phyloP scores from a whole-genome alignment of 352 stramenopile species.

The Pythium volutum region DNA sequence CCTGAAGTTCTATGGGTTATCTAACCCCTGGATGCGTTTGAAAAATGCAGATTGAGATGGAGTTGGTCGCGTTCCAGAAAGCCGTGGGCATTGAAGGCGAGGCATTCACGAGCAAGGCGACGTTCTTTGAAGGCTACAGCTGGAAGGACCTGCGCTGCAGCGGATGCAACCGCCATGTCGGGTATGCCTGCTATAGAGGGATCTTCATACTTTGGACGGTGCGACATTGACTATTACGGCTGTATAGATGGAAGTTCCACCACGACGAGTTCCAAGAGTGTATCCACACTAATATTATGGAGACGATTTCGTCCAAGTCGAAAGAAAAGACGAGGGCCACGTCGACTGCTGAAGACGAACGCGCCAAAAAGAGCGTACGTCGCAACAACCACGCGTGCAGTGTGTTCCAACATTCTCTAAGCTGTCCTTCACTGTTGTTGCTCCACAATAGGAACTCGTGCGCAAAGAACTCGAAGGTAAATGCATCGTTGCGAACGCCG shows the following conservation, averaged over 20 bases:
- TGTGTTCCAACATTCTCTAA: no score
- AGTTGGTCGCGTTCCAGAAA: conserved; percentile 68
- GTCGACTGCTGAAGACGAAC: conserved; percentile 28
- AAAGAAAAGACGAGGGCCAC: conserved; percentile 41
- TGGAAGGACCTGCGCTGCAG: conserved; percentile 72
- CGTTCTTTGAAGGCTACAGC: conserved; percentile 82
- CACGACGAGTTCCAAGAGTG: conserved; percentile 74
- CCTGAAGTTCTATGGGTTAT: not conserved
- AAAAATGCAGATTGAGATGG: conserved; percentile 59
- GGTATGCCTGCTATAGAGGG: conserved; percentile 26
- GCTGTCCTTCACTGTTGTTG: not conserved
- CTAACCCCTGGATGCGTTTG: not conserved
- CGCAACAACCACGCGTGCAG: no score
- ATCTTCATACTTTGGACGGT: not conserved
- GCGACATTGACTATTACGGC: not conserved
- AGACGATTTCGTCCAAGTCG: conserved; percentile 38
- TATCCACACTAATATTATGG: conserved; percentile 55
- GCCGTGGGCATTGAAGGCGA: conserved; percentile 57
- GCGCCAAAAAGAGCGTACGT: conserved; percentile 22
- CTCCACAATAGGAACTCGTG: conserved; percentile 32
- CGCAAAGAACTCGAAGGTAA: conserved; percentile 45
- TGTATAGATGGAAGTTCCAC: conserved; percentile 74
- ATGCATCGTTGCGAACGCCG: conserved; percentile 55
- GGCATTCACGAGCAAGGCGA: conserved; percentile 64
- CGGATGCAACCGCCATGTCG: conserved; percentile 73